phyloP scores from a whole-genome alignment of 805 yeast genomes.

The Yamadazyma paraphyllophila region DNA sequence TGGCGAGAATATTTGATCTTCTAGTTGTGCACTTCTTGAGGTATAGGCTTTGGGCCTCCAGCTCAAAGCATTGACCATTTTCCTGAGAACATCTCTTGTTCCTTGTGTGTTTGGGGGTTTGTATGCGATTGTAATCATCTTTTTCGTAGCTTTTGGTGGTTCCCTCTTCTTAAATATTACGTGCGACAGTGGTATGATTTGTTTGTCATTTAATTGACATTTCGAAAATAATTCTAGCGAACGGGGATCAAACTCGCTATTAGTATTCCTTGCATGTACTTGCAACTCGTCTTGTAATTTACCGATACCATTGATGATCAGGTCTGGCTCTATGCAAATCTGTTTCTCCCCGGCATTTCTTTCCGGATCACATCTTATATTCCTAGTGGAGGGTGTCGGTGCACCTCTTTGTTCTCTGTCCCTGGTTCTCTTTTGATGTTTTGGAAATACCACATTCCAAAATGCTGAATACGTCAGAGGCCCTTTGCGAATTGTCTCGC shows the following conservation, averaged over 20 bases:
- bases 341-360: no score
- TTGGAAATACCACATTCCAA: no score
- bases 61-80: constrained; percentile 4
- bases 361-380: no score
- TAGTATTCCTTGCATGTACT: neutral
- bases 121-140: neutral
- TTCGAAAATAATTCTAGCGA: constrained; percentile 7
- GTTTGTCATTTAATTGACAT: constrained; percentile 11
- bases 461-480: no score
- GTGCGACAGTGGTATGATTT: constrained; percentile 15
- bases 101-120: neutral
- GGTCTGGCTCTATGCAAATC: no score
- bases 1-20: constrained; percentile 26
- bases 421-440: no score
- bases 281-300: neutral
- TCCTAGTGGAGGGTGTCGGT: no score
- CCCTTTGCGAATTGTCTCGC: no score
- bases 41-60: neutral
- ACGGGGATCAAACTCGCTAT: constrained; percentile 4
- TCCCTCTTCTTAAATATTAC: constrained; percentile 6
- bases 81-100: neutral
- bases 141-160: neutral
- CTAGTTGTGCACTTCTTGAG: constrained; percentile 18
- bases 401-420: no score
- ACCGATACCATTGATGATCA: no score